Conservation (phyloP, 108 stramenopile genomes). For the Cyclotella atomus region DNA sequence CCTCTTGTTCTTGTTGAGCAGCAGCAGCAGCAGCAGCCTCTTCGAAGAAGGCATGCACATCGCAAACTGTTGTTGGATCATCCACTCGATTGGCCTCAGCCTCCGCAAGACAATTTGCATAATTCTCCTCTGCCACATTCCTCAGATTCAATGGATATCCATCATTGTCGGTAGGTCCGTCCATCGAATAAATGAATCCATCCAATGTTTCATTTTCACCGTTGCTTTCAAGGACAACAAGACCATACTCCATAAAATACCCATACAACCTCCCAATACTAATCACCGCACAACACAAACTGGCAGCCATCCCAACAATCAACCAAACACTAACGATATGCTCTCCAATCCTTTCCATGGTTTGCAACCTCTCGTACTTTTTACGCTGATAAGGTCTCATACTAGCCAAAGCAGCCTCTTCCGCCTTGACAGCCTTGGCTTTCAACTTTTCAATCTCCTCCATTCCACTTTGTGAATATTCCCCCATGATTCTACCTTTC, state of each 20-base stretch:
- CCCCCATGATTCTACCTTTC: constrained; percentile 7
- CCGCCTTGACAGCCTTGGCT: constrained; percentile 28
- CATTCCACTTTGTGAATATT: constrained; percentile 5
- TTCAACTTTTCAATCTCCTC: constrained; percentile 15
- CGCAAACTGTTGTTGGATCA: constrained; percentile 30
- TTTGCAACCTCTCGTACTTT: constrained; percentile 26
- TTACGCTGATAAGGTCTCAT: constrained; percentile 42
- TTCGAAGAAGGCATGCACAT: constrained; percentile 26
- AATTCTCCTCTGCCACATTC: constrained; percentile 33
- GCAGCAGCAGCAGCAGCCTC: background rate
- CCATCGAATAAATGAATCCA: constrained; percentile 45
- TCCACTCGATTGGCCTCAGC: constrained; percentile 24
- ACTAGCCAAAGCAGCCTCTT: constrained; percentile 35
- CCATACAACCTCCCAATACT: constrained; percentile 21
- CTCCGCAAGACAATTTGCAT: constrained; percentile 30
- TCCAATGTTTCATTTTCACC: constrained; percentile 7
- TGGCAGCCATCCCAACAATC: constrained; percentile 24
- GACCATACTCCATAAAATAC: background rate
- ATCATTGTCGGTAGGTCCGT: constrained; percentile 35
- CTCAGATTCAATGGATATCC: constrained; percentile 29
- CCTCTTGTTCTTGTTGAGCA: background rate
- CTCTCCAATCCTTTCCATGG: constrained; percentile 15
- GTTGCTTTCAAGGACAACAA: background rate
- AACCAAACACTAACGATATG: constrained; percentile 9
- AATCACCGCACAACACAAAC: constrained; percentile 20